Conservation (phyloP, 2,329 filamentous ascomycete species). For the Alternaria novae-zelandiae region DNA sequence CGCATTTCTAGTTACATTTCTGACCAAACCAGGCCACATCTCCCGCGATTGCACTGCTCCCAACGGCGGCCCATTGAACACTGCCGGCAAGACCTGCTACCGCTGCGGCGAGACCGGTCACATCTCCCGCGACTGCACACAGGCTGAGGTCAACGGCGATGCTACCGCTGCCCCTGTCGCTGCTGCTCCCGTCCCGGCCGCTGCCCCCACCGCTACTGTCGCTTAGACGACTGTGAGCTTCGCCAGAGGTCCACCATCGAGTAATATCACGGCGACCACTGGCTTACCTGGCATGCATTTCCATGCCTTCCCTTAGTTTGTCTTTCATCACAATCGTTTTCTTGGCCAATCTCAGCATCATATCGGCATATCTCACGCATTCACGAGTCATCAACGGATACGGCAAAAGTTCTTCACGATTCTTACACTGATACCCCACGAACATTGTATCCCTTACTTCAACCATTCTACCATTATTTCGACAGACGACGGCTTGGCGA, state of each 20-base stretch:
- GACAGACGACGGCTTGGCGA: slow-evolving; percentile 48
- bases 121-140: slow-evolving; percentile 94
- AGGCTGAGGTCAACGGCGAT: slow-evolving; percentile 64
- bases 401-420: slow-evolving; percentile 48
- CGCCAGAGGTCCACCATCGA: slow-evolving; percentile 13
- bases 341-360: slow-evolving; percentile 37
- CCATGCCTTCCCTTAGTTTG: slow-evolving; percentile 19
- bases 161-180: slow-evolving; percentile 30
- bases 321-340: slow-evolving; percentile 42
- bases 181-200: slow-evolving; percentile 43
- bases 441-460: slow-evolving; percentile 46
- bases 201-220: slow-evolving; percentile 51
- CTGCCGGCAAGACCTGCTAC: slow-evolving; percentile 98
- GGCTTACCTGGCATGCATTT: slow-evolving; percentile 14
- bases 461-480: slow-evolving; percentile 47
- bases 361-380: slow-evolving; percentile 46
- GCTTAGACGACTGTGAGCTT: slow-evolving; percentile 33
- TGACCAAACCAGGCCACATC: slow-evolving; percentile 70
- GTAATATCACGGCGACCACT: slow-evolving; percentile 24
- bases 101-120: slow-evolving; percentile 94
- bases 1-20: not conserved
- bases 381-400: slow-evolving; percentile 45
- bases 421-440: slow-evolving; percentile 54
- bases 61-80: slow-evolving; percentile 94
- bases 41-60: slow-evolving; percentile 94